Conservation (phyloP, 202 grass and related monocot species). For the Zizania palustris region DNA sequence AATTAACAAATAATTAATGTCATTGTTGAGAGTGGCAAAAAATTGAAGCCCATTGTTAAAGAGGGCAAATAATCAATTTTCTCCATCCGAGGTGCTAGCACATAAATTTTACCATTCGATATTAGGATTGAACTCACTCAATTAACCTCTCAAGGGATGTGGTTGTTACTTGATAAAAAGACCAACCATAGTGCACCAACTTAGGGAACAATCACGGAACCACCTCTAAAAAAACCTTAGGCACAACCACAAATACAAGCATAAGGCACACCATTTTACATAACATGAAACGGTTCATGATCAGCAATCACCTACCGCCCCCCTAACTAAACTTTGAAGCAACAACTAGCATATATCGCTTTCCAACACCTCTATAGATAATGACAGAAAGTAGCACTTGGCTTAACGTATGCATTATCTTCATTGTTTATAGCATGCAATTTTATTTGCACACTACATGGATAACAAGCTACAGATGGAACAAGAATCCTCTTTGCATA, state of each 20-base stretch:
- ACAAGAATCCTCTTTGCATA: neutral
- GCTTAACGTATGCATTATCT: neutral
- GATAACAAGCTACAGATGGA: neutral
- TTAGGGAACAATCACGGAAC: no score
- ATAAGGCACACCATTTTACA: constrained; percentile 10
- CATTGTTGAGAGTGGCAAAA: no score
- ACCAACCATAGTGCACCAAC: no score
- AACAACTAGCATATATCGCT: constrained; percentile 25
- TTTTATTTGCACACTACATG: neutral
- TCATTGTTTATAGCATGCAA: neutral
- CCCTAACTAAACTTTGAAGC: constrained; percentile 47
- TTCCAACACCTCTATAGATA: constrained; percentile 33
- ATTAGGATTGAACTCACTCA: neutral
- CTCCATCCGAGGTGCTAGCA: no score
- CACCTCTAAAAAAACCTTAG: no score
- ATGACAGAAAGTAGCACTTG: neutral
- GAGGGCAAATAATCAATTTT: no score
- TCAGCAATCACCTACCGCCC: constrained; percentile 24
- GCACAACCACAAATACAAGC: constrained; percentile 13
- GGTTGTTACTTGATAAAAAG: no score
- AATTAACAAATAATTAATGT: no score
- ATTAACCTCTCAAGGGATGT: neutral
- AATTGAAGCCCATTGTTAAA: no score
- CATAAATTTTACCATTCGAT: neutral
- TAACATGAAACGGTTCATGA: constrained; percentile 16